A percentile compares a stretch with the other conserved stretches of the same genome.
Evolutionary conservation across 352 stramenopile species (phyloP).

Genomic region (Phytophthora pisi): DNA sequence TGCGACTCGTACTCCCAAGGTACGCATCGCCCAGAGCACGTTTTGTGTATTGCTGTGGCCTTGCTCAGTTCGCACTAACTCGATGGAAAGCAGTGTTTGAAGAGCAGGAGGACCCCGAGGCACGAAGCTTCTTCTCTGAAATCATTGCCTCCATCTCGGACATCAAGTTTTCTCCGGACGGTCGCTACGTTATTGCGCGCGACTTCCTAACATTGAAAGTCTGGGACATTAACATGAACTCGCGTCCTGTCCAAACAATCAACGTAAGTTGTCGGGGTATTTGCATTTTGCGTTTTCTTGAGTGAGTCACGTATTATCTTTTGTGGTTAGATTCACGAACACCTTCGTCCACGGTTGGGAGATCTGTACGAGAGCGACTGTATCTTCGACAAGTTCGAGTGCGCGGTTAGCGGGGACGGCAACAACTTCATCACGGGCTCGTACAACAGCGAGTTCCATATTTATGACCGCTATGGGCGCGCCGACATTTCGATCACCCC

Average conservation of each 20-base stretch:
- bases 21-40: constrained; percentile 11
- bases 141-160: constrained; percentile 96
- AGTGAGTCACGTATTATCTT: neutral
- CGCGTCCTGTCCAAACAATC: constrained; percentile 92
- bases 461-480: constrained; percentile 88
- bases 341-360: constrained; percentile 85
- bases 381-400: constrained; percentile 99
- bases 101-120: constrained; percentile 78
- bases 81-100: constrained; percentile 61
- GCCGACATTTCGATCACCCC: constrained; percentile 75
- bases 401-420: constrained; percentile 88
- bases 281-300: neutral
- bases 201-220: constrained; percentile 97
- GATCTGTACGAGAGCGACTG: constrained; percentile 96
- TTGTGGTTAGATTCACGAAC: constrained; percentile 88
- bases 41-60: neutral
- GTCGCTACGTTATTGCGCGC: constrained; percentile 93
- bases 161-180: constrained; percentile 94
- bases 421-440: constrained; percentile 94
- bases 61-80: neutral
- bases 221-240: constrained; percentile 97
- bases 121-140: constrained; percentile 95
- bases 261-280: constrained; percentile 61
- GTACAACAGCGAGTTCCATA: constrained; percentile 95
- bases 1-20: constrained; percentile 87